phyloP scores from a whole-genome alignment of 2,329 filamentous ascomycete genomes.

The Lasiodiplodia citricola region DNA sequence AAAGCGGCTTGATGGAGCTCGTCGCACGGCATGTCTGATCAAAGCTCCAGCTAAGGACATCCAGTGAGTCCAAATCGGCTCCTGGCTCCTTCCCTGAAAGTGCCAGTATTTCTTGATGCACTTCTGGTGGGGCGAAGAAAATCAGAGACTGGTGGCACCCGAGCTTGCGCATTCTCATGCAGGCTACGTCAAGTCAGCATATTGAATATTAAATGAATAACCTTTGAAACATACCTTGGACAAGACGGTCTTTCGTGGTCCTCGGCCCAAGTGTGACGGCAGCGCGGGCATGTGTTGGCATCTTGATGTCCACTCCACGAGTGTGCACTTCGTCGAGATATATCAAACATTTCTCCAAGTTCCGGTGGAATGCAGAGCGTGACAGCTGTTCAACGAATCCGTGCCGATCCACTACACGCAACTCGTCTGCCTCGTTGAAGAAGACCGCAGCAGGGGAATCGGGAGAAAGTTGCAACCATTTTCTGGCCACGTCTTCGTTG shows the following conservation, averaged over 20 bases:
- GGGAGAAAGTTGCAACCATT: conserved; percentile 55
- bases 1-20: neutral
- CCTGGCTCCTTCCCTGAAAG: neutral
- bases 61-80: neutral
- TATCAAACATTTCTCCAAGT: conserved; percentile 65
- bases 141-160: conserved; percentile 50
- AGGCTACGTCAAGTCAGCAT: neutral
- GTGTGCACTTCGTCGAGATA: conserved; percentile 76
- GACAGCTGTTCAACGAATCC: conserved; percentile 57
- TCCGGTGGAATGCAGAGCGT: conserved; percentile 62
- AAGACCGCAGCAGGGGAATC: conserved; percentile 54
- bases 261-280: conserved; percentile 70
- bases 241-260: conserved; percentile 70
- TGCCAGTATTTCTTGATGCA: conserved; percentile 59
- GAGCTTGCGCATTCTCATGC: conserved; percentile 21
- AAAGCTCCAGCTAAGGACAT: conserved; percentile 8
- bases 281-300: conserved; percentile 65
- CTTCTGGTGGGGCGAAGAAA: conserved; percentile 47
- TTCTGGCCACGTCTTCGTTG: conserved; percentile 49
- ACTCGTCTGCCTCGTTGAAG: conserved; percentile 61
- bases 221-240: conserved; percentile 61
- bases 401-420: conserved; percentile 58
- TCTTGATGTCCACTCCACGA: conserved; percentile 69
- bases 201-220: too few species aligned
- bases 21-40: conserved; percentile 2